phyloP scores from a whole-genome alignment of 129 eudicot species.

The Heracleum sosnowskyi region DNA sequence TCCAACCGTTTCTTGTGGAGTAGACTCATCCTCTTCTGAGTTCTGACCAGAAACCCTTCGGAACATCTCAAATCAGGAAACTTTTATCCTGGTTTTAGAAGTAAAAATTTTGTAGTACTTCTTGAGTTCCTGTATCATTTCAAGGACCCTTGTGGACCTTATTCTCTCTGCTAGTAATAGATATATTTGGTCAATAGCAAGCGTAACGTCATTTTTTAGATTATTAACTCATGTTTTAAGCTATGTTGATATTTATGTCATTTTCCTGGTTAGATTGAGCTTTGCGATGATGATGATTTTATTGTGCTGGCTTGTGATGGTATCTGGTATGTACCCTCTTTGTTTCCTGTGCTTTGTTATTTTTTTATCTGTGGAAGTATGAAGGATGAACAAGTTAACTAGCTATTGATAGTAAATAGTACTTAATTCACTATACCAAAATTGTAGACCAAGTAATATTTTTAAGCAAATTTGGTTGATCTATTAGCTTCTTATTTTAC shows the following conservation, averaged over 20 bases:
- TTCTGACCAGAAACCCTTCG: not conserved
- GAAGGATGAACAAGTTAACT: not conserved
- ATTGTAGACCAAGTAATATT: not conserved
- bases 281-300: slow-evolving; percentile 91
- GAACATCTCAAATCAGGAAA: not conserved
- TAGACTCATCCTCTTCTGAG: not conserved
- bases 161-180: not conserved
- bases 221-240: not conserved
- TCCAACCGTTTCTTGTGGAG: not conserved
- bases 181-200: not conserved
- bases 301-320: slow-evolving; percentile 97
- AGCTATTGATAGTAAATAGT: not conserved
- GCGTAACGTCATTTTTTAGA: not conserved
- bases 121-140: not conserved
- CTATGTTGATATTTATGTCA: slow-evolving; percentile 3
- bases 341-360: not conserved
- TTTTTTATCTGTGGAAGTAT: not conserved
- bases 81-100: too few relatives aligned
- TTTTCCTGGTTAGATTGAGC: slow-evolving; percentile 54
- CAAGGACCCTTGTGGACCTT: not conserved
- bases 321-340: slow-evolving; percentile 54
- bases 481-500: not conserved
- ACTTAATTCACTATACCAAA: not conserved
- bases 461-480: not conserved
- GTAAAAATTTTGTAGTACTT: not conserved